Conservation (phyloP, 331 rosid species). For the Erythrophleum ivorense region DNA sequence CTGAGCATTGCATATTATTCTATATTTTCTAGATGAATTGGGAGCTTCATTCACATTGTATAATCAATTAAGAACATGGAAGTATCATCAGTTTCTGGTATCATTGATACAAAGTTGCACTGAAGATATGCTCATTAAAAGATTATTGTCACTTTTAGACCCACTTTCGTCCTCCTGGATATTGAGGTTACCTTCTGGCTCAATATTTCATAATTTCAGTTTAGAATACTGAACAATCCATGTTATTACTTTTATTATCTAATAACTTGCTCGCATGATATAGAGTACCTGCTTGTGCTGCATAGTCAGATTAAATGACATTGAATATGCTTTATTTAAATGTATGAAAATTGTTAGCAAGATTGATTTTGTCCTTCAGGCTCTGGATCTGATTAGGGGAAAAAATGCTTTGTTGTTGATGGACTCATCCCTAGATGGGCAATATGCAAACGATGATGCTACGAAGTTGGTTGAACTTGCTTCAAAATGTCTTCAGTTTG, state of each 20-base stretch:
- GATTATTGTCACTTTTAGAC: background rate
- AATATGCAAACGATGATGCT: conserved; percentile 71
- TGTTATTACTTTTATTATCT: conserved; percentile 2
- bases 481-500: conserved; percentile 91
- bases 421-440: conserved; percentile 73
- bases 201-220: background rate
- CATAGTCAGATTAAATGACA: conserved; percentile 9
- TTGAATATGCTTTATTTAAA: background rate
- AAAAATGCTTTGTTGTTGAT: conserved; percentile 77
- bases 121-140: background rate
- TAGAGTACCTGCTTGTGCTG: conserved; percentile 20
- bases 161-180: background rate
- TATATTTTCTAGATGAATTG: conserved; percentile 13
- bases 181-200: conserved; percentile 10
- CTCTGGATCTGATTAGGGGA: conserved; percentile 86
- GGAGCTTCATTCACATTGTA: background rate
- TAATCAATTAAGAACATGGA: conserved; percentile 21
- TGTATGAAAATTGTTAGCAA: conserved; percentile 5
- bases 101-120: conserved; percentile 6
- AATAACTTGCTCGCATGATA: background rate
- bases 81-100: background rate
- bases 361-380: conserved; percentile 55
- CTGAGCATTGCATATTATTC: conserved; percentile 8
- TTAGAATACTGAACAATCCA: background rate
- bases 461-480: conserved; percentile 92